A percentile compares a stretch with the other conserved stretches of the same genome.
These are phyloP conservation scores for Candida silvicultrix DNA, from an alignment of 805 yeast species.

Conservation along the genomic window DNA sequence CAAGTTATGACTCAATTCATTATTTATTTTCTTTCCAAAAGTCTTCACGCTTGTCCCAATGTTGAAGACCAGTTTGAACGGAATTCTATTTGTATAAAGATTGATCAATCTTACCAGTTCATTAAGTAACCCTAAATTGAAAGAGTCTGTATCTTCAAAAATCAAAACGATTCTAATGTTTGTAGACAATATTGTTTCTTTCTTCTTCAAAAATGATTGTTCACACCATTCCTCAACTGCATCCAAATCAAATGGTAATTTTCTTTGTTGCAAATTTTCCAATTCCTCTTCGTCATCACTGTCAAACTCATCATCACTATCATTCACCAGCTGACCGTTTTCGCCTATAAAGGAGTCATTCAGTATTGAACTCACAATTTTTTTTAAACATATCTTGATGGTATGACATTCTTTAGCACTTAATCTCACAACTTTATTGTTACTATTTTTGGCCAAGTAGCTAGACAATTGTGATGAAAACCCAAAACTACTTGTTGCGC, in stretches of 20 bases:
- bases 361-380: slow-evolving; percentile 12
- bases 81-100: slow-evolving; percentile 13
- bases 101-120: slow-evolving; percentile 11
- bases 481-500: slow-evolving; percentile 12
- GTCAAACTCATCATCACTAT: background rate
- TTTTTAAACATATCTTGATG: slow-evolving; percentile 16
- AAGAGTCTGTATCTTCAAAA: slow-evolving; percentile 22
- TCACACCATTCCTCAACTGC: slow-evolving; percentile 20
- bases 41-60: slow-evolving; percentile 15
- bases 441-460: slow-evolving; percentile 3
- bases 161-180: slow-evolving; percentile 15
- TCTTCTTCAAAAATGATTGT: slow-evolving; percentile 1
- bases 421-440: slow-evolving; percentile 11
- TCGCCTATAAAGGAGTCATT: background rate
- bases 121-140: slow-evolving; percentile 14
- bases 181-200: slow-evolving; percentile 1
- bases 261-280: slow-evolving; percentile 9
- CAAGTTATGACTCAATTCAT: slow-evolving; percentile 11
- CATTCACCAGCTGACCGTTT: background rate
- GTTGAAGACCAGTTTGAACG: slow-evolving; percentile 19
- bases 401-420: slow-evolving; percentile 21
- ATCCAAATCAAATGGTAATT: slow-evolving; percentile 20
- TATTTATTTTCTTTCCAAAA: slow-evolving; percentile 12
- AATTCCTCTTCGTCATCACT: slow-evolving; percentile 3
- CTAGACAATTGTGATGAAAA: slow-evolving; percentile 11